Evolutionary conservation across 306 rosid species (phyloP).

Genomic region (Citrullus amarus): DNA sequence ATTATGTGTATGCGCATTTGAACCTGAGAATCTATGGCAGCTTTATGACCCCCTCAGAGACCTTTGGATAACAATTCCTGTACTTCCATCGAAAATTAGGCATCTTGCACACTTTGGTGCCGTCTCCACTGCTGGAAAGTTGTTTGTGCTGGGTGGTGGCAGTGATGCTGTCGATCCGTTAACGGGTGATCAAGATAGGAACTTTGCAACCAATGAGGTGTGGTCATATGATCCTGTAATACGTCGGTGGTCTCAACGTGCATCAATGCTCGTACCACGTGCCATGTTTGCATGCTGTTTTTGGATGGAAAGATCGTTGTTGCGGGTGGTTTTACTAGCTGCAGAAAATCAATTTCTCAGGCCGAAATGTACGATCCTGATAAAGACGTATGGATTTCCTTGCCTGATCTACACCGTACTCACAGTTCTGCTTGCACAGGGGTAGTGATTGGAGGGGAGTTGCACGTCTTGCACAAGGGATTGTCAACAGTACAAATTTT

Average conservation of each 20-base stretch:
- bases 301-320: constrained; percentile 84
- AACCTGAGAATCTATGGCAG: constrained; percentile 96
- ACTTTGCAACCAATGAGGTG: constrained; percentile 88
- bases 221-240: constrained; percentile 91
- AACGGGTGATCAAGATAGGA: constrained; percentile 96
- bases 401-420: constrained; percentile 78
- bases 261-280: constrained; percentile 89
- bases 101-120: constrained; percentile 89
- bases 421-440: constrained; percentile 95
- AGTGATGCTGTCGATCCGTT: constrained; percentile 90
- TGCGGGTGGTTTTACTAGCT: constrained; percentile 94
- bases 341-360: constrained; percentile 82
- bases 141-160: constrained; percentile 94
- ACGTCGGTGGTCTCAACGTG: constrained; percentile 61
- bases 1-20: constrained; percentile 79
- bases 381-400: constrained; percentile 62
- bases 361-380: constrained; percentile 93
- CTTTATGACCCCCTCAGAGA: constrained; percentile 74
- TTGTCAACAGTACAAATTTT: constrained; percentile 74
- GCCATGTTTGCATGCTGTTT: constrained; percentile 94
- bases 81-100: constrained; percentile 78
- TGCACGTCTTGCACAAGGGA: constrained; percentile 89
- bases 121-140: constrained; percentile 73
- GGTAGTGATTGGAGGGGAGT: constrained; percentile 63
- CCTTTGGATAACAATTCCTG: constrained; percentile 90